phyloP scores from a whole-genome alignment of 208 protist species.

The Leishmania arabica region DNA sequence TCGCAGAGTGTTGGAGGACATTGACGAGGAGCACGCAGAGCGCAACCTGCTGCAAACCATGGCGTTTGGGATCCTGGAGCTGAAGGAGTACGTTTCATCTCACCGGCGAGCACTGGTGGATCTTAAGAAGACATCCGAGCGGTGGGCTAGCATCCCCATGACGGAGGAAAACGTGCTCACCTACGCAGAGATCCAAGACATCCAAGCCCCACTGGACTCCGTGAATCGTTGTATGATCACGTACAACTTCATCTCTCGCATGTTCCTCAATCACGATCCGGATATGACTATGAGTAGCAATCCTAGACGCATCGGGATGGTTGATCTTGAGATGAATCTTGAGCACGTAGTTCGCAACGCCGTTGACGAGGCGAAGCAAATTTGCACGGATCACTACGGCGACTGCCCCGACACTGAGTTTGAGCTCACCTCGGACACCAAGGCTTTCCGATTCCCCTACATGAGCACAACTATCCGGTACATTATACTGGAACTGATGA shows the following conservation, averaged over 20 bases:
- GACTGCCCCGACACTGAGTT: slow-evolving; percentile 90
- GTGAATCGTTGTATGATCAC: slow-evolving; percentile 74
- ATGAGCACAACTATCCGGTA: slow-evolving; percentile 95
- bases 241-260: slow-evolving; percentile 88
- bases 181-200: slow-evolving; percentile 59
- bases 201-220: slow-evolving; percentile 69
- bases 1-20: slow-evolving; percentile 60
- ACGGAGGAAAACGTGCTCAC: slow-evolving; percentile 48
- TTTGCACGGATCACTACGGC: slow-evolving; percentile 92
- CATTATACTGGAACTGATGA: slow-evolving; percentile 95
- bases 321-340: slow-evolving; percentile 87
- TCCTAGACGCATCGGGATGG: slow-evolving; percentile 72
- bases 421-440: slow-evolving; percentile 58
- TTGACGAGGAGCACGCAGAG: slow-evolving; percentile 71
- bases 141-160: slow-evolving; percentile 43
- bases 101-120: slow-evolving; percentile 62
- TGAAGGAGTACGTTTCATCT: slow-evolving; percentile 77
- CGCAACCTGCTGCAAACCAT: slow-evolving; percentile 76
- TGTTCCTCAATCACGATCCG: slow-evolving; percentile 65
- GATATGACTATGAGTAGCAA: slow-evolving; percentile 11
- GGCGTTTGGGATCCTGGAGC: slow-evolving; percentile 77
- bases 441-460: slow-evolving; percentile 85
- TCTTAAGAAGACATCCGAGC: slow-evolving; percentile 38
- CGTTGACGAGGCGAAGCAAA: slow-evolving; percentile 84
- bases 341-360: slow-evolving; percentile 82